Evolutionary conservation across 345 rosid genomes (phyloP), one percentile per base, ranked within the genome.

Genomic region (Corymbia maculata): DNA sequence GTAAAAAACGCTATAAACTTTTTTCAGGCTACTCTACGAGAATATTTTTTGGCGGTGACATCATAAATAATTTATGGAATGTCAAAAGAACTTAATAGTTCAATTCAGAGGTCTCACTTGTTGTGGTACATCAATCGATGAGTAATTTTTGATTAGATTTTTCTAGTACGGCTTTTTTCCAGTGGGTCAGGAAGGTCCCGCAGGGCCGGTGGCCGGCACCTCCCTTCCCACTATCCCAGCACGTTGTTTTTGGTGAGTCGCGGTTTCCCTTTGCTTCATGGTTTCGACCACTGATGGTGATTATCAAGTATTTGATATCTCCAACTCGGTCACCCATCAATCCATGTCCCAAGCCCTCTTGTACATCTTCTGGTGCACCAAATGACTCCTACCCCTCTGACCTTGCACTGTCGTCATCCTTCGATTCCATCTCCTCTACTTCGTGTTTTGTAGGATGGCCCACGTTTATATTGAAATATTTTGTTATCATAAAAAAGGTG

Each of bases 171-270:
- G 13, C 36, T 13, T 28, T 61, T 13, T 64, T 59, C 16, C 4
- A 1, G 9, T 93, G 94, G 2, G 92, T 93, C 89, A 93, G 89
- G 59, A 90, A 92, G 49, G 91, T 92, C 10, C 89, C 88, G 19
- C 36, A 85, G 0, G 96, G 92, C 8, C 22, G 75, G 85, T 93
- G 97, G 52, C 86, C 88, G 79, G 61, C 2, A 95, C 89, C 17
- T 86, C 75, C 32, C 50, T 88, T 66, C 75, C 42, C 42, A 36
- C 42, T 36, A 36, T 36, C 42, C 10, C 21, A 5, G 16, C 75
- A 2, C 4, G 5, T 0, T 30, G 2, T 14, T 66, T 30, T 66
- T 66, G 75, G 42, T 8, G 42, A 66, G 42, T n/a, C 6, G 1
- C 3, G 42, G 42, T 66, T 36, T 36, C 42, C 42, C 42, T 36